Conservation (phyloP, 2,329 filamentous ascomycete species). For the Trichoderma simmonsii region DNA sequence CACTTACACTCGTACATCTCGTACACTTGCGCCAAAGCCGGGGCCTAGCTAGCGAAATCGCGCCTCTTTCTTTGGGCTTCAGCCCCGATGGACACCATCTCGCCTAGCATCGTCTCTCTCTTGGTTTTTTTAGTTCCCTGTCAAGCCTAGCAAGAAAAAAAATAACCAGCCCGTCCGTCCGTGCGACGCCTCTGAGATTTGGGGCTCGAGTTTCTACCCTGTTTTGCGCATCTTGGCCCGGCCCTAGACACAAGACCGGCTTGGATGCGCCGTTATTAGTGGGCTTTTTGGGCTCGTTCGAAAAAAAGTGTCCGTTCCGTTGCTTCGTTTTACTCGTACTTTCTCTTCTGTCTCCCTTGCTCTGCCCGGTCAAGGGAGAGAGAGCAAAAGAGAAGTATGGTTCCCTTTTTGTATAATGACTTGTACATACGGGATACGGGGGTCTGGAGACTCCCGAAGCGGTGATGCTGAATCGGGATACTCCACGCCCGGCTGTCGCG, state of each 20-base stretch:
- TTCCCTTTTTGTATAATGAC: not conserved
- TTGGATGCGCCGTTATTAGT: slow-evolving; percentile 4
- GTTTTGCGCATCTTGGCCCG: not conserved
- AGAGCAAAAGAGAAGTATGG: not conserved
- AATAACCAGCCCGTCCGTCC: not conserved
- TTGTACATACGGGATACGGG: not conserved
- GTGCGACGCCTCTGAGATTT: not conserved
- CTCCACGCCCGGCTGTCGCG: not conserved
- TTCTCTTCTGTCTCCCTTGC: not conserved
- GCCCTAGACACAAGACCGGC: not conserved
- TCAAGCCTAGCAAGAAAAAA: not conserved
- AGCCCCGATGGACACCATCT: slow-evolving; percentile 12
- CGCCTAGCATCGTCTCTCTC: not conserved
- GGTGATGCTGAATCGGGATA: not conserved
- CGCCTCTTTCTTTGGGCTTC: slow-evolving; percentile 3
- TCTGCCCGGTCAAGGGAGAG: not conserved
- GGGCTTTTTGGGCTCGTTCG: not conserved
- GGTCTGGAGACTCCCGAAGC: not conserved
- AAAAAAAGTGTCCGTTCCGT: not conserved
- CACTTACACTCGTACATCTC: not conserved
- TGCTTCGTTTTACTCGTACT: not conserved
- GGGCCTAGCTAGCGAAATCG: not conserved
- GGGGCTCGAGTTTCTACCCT: not conserved
- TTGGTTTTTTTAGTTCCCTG: not conserved
- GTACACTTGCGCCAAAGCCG: not conserved